These are phyloP conservation scores for Talaromyces thailandensis DNA, from an alignment of 495 filamentous ascomycete species.

Conservation along the genomic window DNA sequence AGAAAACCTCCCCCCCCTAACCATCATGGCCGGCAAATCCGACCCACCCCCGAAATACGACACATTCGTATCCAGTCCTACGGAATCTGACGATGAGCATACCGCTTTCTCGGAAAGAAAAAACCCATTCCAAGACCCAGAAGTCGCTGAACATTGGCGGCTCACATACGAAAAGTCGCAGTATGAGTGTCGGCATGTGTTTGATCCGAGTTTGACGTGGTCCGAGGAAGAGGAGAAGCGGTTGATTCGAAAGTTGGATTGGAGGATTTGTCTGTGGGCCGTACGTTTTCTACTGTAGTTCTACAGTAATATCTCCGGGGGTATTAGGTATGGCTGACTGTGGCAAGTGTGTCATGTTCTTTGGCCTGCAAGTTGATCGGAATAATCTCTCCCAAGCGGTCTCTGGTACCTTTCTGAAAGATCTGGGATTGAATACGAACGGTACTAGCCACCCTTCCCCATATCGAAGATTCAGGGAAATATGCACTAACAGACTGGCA, in stretches of 20 bases:
- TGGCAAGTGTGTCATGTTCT: conserved; percentile 65
- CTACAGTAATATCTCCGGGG: no score
- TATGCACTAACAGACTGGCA: neutral
- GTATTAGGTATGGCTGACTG: neutral
- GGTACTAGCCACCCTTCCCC: conserved; percentile 18
- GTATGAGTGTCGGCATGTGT: conserved; percentile 49
- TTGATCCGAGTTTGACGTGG: conserved; percentile 36
- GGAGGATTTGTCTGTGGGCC: conserved; percentile 4
- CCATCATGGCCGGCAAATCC: neutral
- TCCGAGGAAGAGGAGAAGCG: conserved; percentile 36
- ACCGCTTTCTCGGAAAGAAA: neutral
- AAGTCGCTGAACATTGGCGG: conserved; percentile 35
- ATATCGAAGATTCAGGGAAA: neutral
- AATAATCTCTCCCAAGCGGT: conserved; percentile 65
- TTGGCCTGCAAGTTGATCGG: conserved; percentile 72
- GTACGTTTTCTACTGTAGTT: no score
- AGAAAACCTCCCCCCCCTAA: neutral
- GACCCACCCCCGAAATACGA: neutral
- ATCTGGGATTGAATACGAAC: conserved; percentile 55
- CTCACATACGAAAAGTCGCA: conserved; percentile 38
- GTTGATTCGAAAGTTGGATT: conserved; percentile 31
- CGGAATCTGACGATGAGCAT: neutral
- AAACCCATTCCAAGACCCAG: conserved; percentile 35
- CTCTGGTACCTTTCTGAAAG: conserved; percentile 59
- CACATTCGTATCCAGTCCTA: neutral